These are phyloP conservation scores for Agrocybe praecox DNA, from an alignment of 768 basidiomycete species.

Conservation along the genomic window DNA sequence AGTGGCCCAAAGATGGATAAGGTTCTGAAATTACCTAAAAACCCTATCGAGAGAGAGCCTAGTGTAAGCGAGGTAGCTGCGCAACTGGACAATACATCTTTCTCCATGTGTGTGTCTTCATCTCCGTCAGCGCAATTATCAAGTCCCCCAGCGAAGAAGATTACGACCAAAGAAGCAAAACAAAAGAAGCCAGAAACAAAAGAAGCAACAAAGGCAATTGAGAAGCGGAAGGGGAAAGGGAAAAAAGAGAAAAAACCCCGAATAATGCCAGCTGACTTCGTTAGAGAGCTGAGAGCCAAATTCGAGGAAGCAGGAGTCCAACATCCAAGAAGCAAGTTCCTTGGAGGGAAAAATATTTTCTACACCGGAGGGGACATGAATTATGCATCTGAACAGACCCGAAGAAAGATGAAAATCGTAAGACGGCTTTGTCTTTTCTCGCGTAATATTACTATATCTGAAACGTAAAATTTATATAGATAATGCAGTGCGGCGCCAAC, in stretches of 20 bases:
- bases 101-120: conserved; percentile 30
- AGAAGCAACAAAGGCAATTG: conserved; percentile 13
- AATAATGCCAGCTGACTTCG: conserved; percentile 56
- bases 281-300: conserved; percentile 44
- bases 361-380: conserved; percentile 62
- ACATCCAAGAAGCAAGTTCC: conserved; percentile 29
- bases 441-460: neutral
- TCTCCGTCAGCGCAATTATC: conserved; percentile 28
- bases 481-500: conserved; percentile 64
- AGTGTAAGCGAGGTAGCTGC: conserved; percentile 9
- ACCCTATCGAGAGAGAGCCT: conserved; percentile 11
- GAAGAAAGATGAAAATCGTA: conserved; percentile 63
- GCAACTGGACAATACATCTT: conserved; percentile 25
- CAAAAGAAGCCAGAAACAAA: conserved; percentile 4
- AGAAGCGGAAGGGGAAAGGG: conserved; percentile 23
- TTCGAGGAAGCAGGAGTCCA: conserved; percentile 9
- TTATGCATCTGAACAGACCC: conserved; percentile 51
- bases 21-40: conserved; percentile 24
- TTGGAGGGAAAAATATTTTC: conserved; percentile 58
- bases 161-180: conserved; percentile 8
- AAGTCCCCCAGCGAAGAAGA: neutral
- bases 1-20: conserved; percentile 28
- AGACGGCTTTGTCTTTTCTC: conserved; percentile 24
- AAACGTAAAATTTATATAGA: conserved; percentile 38
- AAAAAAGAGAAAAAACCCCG: conserved; percentile 42